phyloP scores from a whole-genome alignment of 805 yeast species.

The Yarrowia sp. region DNA sequence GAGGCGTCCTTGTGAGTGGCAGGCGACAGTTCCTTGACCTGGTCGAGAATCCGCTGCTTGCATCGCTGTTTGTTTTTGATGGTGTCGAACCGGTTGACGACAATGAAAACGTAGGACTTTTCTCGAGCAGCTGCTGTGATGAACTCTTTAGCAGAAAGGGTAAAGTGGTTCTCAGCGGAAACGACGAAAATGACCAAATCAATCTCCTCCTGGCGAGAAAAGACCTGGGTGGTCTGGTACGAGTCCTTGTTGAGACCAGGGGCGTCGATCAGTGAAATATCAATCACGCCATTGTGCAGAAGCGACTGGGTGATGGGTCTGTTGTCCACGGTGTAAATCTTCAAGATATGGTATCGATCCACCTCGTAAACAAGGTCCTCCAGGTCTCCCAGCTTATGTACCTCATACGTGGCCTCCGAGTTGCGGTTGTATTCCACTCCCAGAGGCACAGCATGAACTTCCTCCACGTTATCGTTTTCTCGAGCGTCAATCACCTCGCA shows the following conservation, averaged over 20 bases:
- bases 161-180: conserved; percentile 94
- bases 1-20: conserved; percentile 85
- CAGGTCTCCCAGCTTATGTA: conserved; percentile 61
- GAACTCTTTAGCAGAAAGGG: conserved; percentile 92
- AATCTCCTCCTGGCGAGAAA: conserved; percentile 95
- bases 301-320: conserved; percentile 73
- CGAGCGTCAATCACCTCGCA: conserved; percentile 90
- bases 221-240: conserved; percentile 91
- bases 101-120: conserved; percentile 89
- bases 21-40: conserved; percentile 84
- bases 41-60: conserved; percentile 76
- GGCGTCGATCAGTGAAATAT: conserved; percentile 91
- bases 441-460: conserved; percentile 85
- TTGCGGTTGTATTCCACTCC: conserved; percentile 55
- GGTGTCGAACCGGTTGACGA: conserved; percentile 89
- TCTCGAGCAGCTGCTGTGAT: conserved; percentile 89
- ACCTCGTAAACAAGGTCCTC: conserved; percentile 75
- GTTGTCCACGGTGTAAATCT: conserved; percentile 80
- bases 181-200: conserved; percentile 96
- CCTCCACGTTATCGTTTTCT: conserved; percentile 77
- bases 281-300: conserved; percentile 87
- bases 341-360: conserved; percentile 73
- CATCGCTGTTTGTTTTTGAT: conserved; percentile 84
- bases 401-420: conserved; percentile 71
- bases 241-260: conserved; percentile 96